Evolutionary conservation across 176 grass and related monocot species (phyloP).

Genomic region (Hordeum marinum): DNA sequence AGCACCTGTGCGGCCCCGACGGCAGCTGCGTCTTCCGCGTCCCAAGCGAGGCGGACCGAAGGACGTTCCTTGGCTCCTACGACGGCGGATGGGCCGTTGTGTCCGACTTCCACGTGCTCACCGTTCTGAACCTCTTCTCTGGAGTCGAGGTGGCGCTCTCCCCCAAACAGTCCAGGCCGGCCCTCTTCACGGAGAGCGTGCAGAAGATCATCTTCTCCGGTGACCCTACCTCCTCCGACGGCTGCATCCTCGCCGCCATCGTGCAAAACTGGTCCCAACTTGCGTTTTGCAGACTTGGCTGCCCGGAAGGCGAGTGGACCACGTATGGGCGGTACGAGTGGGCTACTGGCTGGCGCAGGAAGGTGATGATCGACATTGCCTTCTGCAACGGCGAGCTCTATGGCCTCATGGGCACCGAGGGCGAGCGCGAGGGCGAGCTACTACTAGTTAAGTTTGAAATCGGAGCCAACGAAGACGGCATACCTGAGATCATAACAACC

Average conservation of each 20-base stretch:
- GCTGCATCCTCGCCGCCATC: neutral
- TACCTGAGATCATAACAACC: neutral
- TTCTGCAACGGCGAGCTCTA: neutral
- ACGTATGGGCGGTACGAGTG: neutral
- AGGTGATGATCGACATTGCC: neutral
- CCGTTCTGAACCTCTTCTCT: neutral
- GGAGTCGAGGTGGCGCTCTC: neutral
- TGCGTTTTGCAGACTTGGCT: neutral
- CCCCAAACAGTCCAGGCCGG: neutral
- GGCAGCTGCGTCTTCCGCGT: neutral
- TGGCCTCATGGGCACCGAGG: neutral
- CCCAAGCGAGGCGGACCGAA: neutral
- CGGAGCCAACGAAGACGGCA: neutral
- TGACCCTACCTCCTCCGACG: neutral
- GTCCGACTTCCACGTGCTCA: neutral
- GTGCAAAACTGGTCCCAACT: neutral
- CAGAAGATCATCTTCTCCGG: neutral
- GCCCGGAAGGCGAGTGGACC: neutral
- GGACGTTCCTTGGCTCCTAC: neutral
- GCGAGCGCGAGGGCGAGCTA: no score
- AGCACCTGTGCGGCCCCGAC: neutral
- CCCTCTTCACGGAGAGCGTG: no score
- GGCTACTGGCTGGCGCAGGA: no score
- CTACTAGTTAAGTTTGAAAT: neutral
- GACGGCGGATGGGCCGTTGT: neutral